Base-by-base conservation (phyloP, 495 filamentous ascomycete genomes). In the Rhizodiscina lignyota region DNA sequence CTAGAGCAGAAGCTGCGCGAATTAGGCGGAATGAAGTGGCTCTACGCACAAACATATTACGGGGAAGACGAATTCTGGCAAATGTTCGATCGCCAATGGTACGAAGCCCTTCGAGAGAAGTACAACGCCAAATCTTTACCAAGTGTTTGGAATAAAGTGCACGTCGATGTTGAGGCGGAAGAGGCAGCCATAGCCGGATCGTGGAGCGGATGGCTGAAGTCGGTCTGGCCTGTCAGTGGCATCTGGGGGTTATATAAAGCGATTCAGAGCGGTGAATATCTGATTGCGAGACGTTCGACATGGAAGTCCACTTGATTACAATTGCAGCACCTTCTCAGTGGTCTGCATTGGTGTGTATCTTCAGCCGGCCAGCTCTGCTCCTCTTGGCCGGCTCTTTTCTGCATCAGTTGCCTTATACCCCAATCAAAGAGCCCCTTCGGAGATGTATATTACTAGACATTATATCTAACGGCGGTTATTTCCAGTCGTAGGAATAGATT, bases 11-110 rank as follows among this genome's bases (percentile, higher is more conserved):
- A 72, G 36, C 60, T 86, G 5, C 59, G 54, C 10, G 67, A 68
- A 36, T 60, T 86, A 2, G 70, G 74, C 12, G 81, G 82, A 5
- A 63, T 64, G 55, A 72, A 71, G 41, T 72, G 67, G 63, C 53
- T 74, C 4, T 73, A 72, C 47, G 66, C 70, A 19, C 62, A 67
- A 29, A 59, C 65, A 1, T 74, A 67, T 48, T 68, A 67, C 35
- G 51, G 49, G 4, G 62, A 72, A 40, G 42, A 60, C 0, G 66
- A 70, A 35, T 73, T 76, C 52, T 72, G 68, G 67, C 27, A 36
- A 2, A 60, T 66, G 17, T 71, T n/a, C n/a, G 60, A 74, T 34
- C 47, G 54, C 15, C 28, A 51, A 5, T 57, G 53, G 51, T 71
- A 72, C 32, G 58, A 68, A 19, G 41, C 18, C 5, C 31, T 72